Evolutionary conservation across 106 monocot species (phyloP), one percentile per base, ranked within the genome.

Genomic region (Amphibolis antarctica): DNA sequence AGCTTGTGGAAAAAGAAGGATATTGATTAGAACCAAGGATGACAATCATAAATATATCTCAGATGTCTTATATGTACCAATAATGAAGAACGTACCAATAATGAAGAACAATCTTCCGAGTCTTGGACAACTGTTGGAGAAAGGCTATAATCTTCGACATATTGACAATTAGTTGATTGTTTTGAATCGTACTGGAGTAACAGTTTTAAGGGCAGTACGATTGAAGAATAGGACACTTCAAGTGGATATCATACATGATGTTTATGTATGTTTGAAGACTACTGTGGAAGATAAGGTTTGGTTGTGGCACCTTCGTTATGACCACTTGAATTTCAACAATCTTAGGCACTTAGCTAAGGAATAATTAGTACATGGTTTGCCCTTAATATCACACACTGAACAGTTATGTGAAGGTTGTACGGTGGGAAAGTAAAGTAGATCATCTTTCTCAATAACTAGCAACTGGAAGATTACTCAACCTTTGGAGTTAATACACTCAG

Each of bases 221-320:
- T 36, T 36, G 36, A 36, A 36, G 36, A 36, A 36, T 7, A 36
- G 36, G 36, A 36, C 36, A 36, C 7, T 36, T 36, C 36, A 52
- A 22, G 22, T 36, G 36, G 36, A 36, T 7, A 36, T 36, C 36
- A 36, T 7, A 36, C 36, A 36, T 36, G 36, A 36, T 20, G 22
- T 10, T 20, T 0, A 52, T 52, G 12, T n/a, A 22, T 52, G 52
- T 56, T 56, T 56, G 26, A 28, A 56, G 13, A 10, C 21, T 21
- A 27, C 17, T 1, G 27, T 24, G 23, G 15, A 42, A 44, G 56
- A 68, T 56, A 20, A 31, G 6, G 10, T 22, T 42, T 42, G 55
- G 7, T 18, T 67, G 22, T 67, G 55, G 67, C 67, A 67, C 42
- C 56, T 20, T 17, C 36, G 68, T 44, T 68, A 68, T 57, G 56